Percentiles rank a stretch among this genome's conserved stretches.
phyloP scores from a whole-genome alignment of 768 basidiomycete species.

The Botryobasidium botryosum region DNA sequence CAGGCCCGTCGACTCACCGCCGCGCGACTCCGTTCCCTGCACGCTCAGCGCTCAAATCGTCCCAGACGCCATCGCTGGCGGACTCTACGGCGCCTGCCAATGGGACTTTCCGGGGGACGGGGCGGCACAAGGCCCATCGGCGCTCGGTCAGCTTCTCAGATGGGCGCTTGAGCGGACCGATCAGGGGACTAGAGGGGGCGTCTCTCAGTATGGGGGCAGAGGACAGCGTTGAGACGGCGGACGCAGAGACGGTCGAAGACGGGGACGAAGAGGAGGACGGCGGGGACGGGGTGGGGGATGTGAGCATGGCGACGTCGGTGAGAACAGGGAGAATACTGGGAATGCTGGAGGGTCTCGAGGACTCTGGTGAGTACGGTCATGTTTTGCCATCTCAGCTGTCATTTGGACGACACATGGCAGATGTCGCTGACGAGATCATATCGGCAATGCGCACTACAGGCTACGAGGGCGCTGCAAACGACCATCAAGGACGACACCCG shows the following conservation, averaged over 20 bases:
- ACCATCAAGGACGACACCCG: too few species aligned
- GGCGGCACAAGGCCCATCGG: constrained; percentile 27
- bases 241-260: constrained; percentile 9
- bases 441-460: too few species aligned
- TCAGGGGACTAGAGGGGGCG: constrained; percentile 33
- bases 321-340: constrained; percentile 68
- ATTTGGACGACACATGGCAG: too few species aligned
- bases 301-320: constrained; percentile 31
- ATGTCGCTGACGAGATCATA: too few species aligned
- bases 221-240: constrained; percentile 19
- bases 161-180: constrained; percentile 80
- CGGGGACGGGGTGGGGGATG: constrained; percentile 8
- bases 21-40: constrained; percentile 3
- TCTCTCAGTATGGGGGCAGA: constrained; percentile 18
- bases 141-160: constrained; percentile 95
- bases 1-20: neutral
- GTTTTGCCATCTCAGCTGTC: too few species aligned
- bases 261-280: constrained; percentile 16
- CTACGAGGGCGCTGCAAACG: too few species aligned
- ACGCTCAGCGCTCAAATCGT: constrained; percentile 16
- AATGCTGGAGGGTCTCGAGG: constrained; percentile 59
- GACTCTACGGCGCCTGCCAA: constrained; percentile 27
- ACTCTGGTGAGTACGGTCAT: constrained; percentile 39
- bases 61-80: constrained; percentile 21
- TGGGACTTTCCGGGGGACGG: constrained; percentile 9